Percentiles rank a stretch among this genome's conserved stretches.
These are phyloP conservation scores for Pholiota molesta DNA, from an alignment of 768 basidiomycete genomes.

Conservation along the genomic window DNA sequence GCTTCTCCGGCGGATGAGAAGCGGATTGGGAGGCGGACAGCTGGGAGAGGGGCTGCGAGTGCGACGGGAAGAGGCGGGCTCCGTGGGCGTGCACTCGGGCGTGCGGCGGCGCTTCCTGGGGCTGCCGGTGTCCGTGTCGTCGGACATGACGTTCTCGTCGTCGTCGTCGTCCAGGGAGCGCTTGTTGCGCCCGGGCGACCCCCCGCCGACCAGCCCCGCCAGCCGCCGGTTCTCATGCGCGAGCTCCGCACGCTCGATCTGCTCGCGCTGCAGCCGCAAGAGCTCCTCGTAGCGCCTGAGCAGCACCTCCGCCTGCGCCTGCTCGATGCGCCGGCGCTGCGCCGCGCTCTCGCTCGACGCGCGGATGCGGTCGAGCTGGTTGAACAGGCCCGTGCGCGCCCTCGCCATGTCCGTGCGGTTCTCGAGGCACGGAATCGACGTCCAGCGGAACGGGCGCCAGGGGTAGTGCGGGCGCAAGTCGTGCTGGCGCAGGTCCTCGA, in stretches of 20 bases:
- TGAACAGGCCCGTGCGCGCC: conserved; percentile 8
- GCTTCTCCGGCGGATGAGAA: conserved; percentile 27
- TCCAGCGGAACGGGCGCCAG: conserved; percentile 16
- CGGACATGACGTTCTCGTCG: not conserved
- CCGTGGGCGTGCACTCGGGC: conserved; percentile 4
- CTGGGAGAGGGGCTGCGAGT: not conserved
- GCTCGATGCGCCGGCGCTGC: too few relatives aligned
- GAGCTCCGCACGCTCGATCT: too few relatives aligned
- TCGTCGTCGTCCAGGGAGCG: not conserved
- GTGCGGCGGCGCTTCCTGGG: conserved; percentile 16
- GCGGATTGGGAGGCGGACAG: not conserved
- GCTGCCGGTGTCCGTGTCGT: conserved; percentile 3
- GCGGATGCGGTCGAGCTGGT: conserved; percentile 16
- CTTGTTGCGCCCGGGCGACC: conserved; percentile 6
- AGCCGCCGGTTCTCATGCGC: not conserved
- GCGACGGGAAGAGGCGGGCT: not conserved
- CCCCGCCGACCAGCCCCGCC: conserved; percentile 15
- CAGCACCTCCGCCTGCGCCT: too few relatives aligned
- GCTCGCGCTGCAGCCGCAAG: too few relatives aligned
- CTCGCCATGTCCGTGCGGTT: conserved; percentile 16
- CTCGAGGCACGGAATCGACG: conserved; percentile 11
- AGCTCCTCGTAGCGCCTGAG: too few relatives aligned
- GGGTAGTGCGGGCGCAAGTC: conserved; percentile 25
- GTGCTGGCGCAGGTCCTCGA: conserved; percentile 31
- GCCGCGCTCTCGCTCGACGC: not conserved